These are phyloP conservation scores for Isoetes taiwanensis DNA, from an alignment of 75 land plant genomes.

Conservation along the genomic window DNA sequence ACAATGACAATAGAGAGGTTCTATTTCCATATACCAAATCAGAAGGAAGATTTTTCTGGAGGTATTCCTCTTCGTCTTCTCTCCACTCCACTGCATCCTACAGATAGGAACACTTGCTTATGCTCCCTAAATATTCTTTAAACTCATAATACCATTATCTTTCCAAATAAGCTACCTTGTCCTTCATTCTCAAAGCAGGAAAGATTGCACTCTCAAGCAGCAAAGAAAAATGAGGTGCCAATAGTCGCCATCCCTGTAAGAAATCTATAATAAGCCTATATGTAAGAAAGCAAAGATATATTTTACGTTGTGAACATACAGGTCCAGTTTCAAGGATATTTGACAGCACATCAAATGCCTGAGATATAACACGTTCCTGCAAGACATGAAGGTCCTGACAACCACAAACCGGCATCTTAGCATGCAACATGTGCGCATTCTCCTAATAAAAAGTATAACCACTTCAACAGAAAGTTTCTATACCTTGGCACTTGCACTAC, in stretches of 20 bases:
- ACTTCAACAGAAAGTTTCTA: background rate
- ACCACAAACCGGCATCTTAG: background rate
- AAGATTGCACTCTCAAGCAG: conserved; percentile 70
- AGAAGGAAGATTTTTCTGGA: conserved; percentile 77
- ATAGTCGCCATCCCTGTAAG: conserved; percentile 81
- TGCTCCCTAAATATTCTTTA: no score
- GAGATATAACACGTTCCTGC: conserved; percentile 54
- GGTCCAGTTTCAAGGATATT: conserved; percentile 76
- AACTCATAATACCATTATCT: no score
- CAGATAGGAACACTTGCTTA: background rate
- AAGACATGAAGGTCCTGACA: conserved; percentile 50
- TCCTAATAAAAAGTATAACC: background rate
- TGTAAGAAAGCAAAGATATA: background rate
- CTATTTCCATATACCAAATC: conserved; percentile 81
- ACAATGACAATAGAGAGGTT: background rate
- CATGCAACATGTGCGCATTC: background rate
- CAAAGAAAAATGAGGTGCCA: conserved; percentile 58
- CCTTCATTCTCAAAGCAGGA: conserved; percentile 53
- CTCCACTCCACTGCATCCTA: conserved; percentile 75
- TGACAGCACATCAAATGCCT: conserved; percentile 71
- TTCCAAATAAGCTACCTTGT: conserved; percentile 41
- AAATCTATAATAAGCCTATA: background rate
- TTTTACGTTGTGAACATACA: conserved; percentile 24
- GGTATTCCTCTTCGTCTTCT: conserved; percentile 70
- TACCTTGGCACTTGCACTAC: background rate